Base-by-base conservation (phyloP, 306 rosid species). In the Castanea sativa region DNA sequence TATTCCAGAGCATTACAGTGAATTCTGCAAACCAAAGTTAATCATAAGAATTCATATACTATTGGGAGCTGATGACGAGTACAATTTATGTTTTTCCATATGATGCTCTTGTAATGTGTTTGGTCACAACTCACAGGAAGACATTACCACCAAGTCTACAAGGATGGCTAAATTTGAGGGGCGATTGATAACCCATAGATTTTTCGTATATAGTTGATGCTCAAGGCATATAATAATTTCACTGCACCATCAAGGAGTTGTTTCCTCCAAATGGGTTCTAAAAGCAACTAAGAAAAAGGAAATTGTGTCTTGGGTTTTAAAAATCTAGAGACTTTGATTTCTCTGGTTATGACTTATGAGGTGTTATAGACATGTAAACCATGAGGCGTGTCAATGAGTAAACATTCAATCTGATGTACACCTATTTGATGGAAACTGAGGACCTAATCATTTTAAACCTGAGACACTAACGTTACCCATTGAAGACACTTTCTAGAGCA, bases 401-500 rank as follows among this genome's bases (percentile, higher is more conserved):
- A 55, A 4, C 11, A n/a, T 52, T 35, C 71, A 14, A 16, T 45
- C 27, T 23, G 30, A 23, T 49, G 72, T 10, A 45, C 76, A 4
- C 13, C 8, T 13, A 4, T 9, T 15, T 30, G 52, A 68, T 10
- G 52, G 11, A 68, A 68, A 59, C 25, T 35, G 16, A 35, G 51
- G 72, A 8, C 3, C 21, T n/a, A 19, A 63, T 64, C 53, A 21
- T 38, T 49, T 52, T 15, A 33, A 35, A 72, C 52, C 73, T 71
- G 51, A 23, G 75, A 81, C 65, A 69, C 76, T 73, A 15, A 73
- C 21, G 86, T 79, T 85, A 92, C 99, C 87, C 80, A 73, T 87
- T 91, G 88, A 91, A 92, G 87, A 94, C 83, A 81, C 97, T 85
- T 84, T 94, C 97, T 76, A 92, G 71, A 56, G 97, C 97, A 80